A percentile compares a stretch with the other conserved stretches of the same genome.
phyloP scores from a whole-genome alignment of 352 stramenopile genomes.

The Phytopythium boreale region DNA sequence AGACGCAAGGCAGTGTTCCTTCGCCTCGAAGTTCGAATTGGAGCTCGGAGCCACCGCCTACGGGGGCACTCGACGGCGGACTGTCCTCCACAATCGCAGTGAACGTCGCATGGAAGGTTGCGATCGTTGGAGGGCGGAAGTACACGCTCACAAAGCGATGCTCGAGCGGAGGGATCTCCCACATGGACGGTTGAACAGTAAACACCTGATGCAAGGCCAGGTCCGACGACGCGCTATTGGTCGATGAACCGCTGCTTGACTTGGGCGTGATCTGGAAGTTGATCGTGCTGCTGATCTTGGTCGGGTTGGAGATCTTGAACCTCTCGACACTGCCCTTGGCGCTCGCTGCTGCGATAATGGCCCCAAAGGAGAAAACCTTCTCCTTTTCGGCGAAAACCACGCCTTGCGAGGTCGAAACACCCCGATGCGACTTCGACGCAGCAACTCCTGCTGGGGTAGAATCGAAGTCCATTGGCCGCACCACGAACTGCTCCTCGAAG shows the following conservation, averaged over 20 bases:
- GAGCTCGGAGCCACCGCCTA: conserved; percentile 36
- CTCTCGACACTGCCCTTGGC: conserved; percentile 85
- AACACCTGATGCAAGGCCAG: conserved; percentile 44
- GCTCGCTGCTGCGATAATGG: conserved; percentile 61
- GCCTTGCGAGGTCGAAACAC: conserved; percentile 6
- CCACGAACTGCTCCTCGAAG: conserved; percentile 95
- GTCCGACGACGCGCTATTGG: background rate
- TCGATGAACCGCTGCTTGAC: conserved; percentile 16
- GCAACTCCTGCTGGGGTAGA: background rate
- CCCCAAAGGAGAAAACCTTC: conserved; percentile 86
- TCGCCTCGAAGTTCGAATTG: conserved; percentile 90
- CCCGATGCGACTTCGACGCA: background rate
- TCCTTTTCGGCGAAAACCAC: conserved; percentile 86
- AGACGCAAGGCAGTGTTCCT: conserved; percentile 92
- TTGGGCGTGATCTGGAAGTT: conserved; percentile 68
- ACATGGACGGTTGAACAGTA: conserved; percentile 85
- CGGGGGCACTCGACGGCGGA: conserved; percentile 15
- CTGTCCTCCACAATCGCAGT: conserved; percentile 80
- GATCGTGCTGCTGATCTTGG: conserved; percentile 90
- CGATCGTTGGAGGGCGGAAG: conserved; percentile 90
- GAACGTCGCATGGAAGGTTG: conserved; percentile 80
- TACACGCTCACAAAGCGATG: conserved; percentile 93
- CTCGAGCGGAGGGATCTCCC: conserved; percentile 94
- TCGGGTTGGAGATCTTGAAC: conserved; percentile 95
- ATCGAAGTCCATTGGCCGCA: conserved; percentile 66